phyloP scores from a whole-genome alignment of 257 asterid genomes.

The Gentiana dahurica region DNA sequence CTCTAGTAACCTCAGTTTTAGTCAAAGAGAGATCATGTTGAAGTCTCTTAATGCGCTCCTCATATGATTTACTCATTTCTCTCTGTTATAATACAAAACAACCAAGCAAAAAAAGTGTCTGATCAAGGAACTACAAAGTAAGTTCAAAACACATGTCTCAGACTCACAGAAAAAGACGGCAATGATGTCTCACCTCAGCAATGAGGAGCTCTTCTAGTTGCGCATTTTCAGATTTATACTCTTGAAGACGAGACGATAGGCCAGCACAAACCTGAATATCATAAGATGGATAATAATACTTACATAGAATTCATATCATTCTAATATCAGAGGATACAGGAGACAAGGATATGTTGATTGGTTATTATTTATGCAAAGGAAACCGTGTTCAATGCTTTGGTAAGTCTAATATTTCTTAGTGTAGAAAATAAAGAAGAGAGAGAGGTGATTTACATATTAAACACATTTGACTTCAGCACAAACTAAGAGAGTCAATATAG shows the following conservation, averaged over 20 bases:
- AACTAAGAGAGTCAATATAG: too few relatives aligned
- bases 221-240: conserved; percentile 95
- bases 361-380: too few relatives aligned
- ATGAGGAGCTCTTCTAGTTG: conserved; percentile 92
- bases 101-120: conserved; percentile 15
- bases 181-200: conserved; percentile 61
- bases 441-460: too few relatives aligned
- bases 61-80: conserved; percentile 82
- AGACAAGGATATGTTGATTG: too few relatives aligned
- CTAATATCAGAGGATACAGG: too few relatives aligned
- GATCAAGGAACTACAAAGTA: conserved; percentile 8
- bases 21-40: conserved; percentile 66
- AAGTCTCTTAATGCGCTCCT: conserved; percentile 73
- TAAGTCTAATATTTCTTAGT: too few relatives aligned
- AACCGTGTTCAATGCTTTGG: too few relatives aligned
- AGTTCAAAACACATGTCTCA: conserved; percentile 4
- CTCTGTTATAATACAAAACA: conserved; percentile 46
- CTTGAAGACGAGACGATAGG: conserved; percentile 96
- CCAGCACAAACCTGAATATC: conserved; percentile 89
- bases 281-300: neutral
- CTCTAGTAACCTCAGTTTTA: conserved; percentile 73
- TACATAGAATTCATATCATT: too few relatives aligned
- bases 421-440: too few relatives aligned
- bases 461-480: too few relatives aligned
- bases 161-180: conserved; percentile 11